Evolutionary conservation across 1,284 basidiomycete species (phyloP), one percentile per base, ranked within the genome.

Genomic region (Rhodotorula sp.): DNA sequence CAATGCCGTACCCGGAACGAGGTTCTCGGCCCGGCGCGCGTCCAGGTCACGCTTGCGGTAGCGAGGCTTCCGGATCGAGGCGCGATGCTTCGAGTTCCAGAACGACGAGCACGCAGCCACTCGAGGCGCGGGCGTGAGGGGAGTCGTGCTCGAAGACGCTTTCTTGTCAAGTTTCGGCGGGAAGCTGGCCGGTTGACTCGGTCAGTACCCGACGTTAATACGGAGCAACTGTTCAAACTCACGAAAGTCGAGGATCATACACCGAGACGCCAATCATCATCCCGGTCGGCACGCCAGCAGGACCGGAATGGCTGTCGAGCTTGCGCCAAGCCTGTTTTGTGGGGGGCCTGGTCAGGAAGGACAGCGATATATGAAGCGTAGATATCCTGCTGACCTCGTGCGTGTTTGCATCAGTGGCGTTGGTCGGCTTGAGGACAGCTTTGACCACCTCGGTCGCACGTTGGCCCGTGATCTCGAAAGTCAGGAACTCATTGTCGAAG

Each of bases 391-490:
- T n/a, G n/a, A n/a, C n/a, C n/a, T 29, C 26, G 64, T 64, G 26
- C 31, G 59, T n/a, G 48, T 47, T n/a, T n/a, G n/a, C n/a, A 5
- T 51, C 49, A 3, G 56, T 65, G 18, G 84, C 84, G 16, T 83
- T 81, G 16, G 86, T 84, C 14, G 88, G 86, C 39, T 84, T 86
- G 61, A 95, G 79, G 2, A 89, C 88, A 26, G 91, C 90, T 76
- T 86, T 87, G 63, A 96, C 81, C 14, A 94, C 86, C 78, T 91
- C 89, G 69, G 87, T 92, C 0, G 91, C 85, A 79, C 89, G 89
- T 1, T 91, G 90, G 4, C 93, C 93, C 84, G 90, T 89, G 26
- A 96, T 86, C 79, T 97, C 92, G 77, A 94, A 93, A 4, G 88
- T 85, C 70, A 91, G 26, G 8, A 67, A 67, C 54, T 68, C 67